Evolutionary conservation across 2,329 filamentous ascomycete species (phyloP).

Genomic region (Colletotrichum limetticola): DNA sequence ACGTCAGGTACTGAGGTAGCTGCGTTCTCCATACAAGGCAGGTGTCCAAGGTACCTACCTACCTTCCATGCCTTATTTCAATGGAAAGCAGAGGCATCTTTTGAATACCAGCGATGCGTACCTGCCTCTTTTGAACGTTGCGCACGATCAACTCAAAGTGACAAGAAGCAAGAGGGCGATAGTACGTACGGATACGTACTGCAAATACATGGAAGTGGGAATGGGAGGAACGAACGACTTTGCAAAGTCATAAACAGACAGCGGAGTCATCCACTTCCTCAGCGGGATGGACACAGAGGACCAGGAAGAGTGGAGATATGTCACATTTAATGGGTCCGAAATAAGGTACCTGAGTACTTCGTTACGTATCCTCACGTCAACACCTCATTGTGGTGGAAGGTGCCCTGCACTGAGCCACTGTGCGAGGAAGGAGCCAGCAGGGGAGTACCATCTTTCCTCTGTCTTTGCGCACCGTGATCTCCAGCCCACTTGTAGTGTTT

Average conservation of each 20-base stretch:
- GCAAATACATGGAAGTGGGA: background rate
- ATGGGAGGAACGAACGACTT: background rate
- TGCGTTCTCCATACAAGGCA: too few relatives aligned
- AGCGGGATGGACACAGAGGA: background rate
- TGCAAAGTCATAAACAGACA: background rate
- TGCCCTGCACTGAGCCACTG: too few relatives aligned
- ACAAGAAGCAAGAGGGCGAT: background rate
- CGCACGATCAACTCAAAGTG: background rate
- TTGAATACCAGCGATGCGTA: background rate
- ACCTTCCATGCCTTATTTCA: background rate
- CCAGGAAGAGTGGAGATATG: background rate
- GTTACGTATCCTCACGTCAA: background rate
- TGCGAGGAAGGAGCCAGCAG: background rate
- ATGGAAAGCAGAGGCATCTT: background rate
- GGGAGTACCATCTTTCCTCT: background rate
- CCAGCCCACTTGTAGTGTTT: background rate
- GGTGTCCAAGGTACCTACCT: too few relatives aligned
- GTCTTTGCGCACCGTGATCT: conserved; percentile 13
- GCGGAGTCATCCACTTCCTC: background rate
- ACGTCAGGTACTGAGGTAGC: background rate
- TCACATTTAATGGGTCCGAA: background rate
- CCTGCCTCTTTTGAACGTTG: background rate
- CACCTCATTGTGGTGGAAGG: too few relatives aligned
- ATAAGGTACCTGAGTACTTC: background rate
- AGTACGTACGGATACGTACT: too few relatives aligned